Base-by-base conservation (phyloP, 2,329 filamentous ascomycete species). In the Dendryphion nanum region DNA sequence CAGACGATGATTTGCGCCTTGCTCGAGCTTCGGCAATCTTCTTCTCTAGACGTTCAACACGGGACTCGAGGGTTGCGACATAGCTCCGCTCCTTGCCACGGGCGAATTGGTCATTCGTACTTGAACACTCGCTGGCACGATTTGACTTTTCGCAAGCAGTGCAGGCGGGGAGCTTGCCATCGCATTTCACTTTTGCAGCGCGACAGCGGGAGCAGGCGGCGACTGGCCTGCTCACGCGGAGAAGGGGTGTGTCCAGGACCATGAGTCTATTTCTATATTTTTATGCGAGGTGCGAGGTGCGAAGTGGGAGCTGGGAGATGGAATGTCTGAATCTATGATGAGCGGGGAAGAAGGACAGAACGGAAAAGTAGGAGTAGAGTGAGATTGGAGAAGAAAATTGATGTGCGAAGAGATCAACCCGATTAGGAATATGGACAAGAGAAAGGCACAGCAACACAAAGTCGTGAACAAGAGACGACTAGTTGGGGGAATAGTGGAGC, bases 31-130 rank as follows among this genome's bases (percentile, higher is more conserved):
- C 73, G 15, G 69, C 65, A 32, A 96, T 77, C 40, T 83, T 82
- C 59, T 82, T 84, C 66, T 95, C 87, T 6, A 97, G 78, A 66
- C 86, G 88, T 64, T 97, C 90, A 50, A 95, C 84, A 41, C 87
- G 83, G 13, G 90, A 81, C 64, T 97, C 91, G n/a, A 98, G 76
- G 1, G 91, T 94, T 6, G 91, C 89, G 30, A 97, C 90, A 74
- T 97, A 98, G 67, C 90, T 97, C 57, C 91, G 78, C 62, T 97
- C 93, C 66, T 97, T 97, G 44, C 93, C 93, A 46, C 89, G 79
- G 1, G 91, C 90, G 67, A 96, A 97, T 63, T 96, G 89, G 60
- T 97, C 91, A 57, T 94, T 96, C 6, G 89, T 90, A 39, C 89
- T 89, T 5, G 89, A 95, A 64, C 93, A 98, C 61, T 94, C 89